Conservation (phyloP, 2,329 filamentous ascomycete genomes). For the Gaeumannomyces sp. region DNA sequence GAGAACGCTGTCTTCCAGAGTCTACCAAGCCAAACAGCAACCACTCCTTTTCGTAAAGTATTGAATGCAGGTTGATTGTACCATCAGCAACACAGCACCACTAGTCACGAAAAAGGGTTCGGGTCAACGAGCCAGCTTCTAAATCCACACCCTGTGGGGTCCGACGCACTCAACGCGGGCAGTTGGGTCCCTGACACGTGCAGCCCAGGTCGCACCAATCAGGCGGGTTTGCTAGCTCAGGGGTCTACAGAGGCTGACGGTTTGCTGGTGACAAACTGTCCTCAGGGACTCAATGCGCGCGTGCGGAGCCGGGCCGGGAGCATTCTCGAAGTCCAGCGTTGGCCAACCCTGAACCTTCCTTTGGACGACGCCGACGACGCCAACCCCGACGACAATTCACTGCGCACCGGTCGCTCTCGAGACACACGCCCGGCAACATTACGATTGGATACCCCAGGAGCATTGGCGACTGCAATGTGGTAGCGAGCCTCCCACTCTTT, state of each 20-base stretch:
- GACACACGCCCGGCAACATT: too few relatives aligned
- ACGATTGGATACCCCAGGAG: not conserved
- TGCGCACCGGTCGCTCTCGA: too few relatives aligned
- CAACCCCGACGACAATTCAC: not conserved
- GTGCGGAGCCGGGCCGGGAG: not conserved
- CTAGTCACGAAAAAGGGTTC: not conserved
- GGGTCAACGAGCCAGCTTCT: not conserved
- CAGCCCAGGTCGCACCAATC: conserved; percentile 5
- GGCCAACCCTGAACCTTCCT: too few relatives aligned
- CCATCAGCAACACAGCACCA: too few relatives aligned
- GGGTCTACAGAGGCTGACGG: not conserved
- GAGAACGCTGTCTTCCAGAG: too few relatives aligned
- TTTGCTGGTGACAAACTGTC: conserved; percentile 10
- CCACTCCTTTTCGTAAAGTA: not conserved
- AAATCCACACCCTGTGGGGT: not conserved
- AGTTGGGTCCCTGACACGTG: not conserved
- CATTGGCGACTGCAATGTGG: not conserved
- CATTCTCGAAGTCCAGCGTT: not conserved
- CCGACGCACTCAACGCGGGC: not conserved
- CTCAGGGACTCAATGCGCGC: not conserved
- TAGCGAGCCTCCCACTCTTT: not conserved
- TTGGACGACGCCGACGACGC: not conserved
- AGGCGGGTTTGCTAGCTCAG: not conserved
- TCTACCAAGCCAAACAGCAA: not conserved
- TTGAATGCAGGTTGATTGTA: too few relatives aligned